A percentile compares a stretch with the other conserved stretches of the same genome.
Evolutionary conservation across 2,329 filamentous ascomycete genomes (phyloP).

Genomic region (Stemphylium beticola): DNA sequence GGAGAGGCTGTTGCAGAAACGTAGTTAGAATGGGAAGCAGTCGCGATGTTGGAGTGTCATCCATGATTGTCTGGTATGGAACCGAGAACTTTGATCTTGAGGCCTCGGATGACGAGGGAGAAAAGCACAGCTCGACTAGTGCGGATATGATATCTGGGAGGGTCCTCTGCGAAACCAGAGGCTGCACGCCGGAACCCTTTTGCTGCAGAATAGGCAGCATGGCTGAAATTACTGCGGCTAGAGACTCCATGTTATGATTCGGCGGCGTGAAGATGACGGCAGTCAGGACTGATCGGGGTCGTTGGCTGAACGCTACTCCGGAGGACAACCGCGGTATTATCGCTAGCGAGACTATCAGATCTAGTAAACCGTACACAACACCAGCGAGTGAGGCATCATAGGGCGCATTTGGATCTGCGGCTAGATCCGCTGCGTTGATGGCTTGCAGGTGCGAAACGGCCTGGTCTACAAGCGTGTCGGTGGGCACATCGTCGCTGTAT

Average conservation of each 20-base stretch:
- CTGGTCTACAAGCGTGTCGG: constrained; percentile 30
- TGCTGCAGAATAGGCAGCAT: constrained; percentile 38
- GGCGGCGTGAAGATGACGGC: constrained; percentile 17
- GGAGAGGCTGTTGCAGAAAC: constrained; percentile 67
- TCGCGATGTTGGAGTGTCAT: constrained; percentile 55
- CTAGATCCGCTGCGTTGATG: constrained; percentile 45
- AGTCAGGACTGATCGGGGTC: constrained; percentile 43
- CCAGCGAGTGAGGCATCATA: constrained; percentile 49
- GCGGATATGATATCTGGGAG: constrained; percentile 46
- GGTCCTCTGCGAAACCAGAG: constrained; percentile 44
- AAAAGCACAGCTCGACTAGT: constrained; percentile 44
- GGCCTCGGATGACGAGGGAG: constrained; percentile 25
- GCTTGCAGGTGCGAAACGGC: constrained; percentile 39
- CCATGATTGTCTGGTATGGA: constrained; percentile 27
- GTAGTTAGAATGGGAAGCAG: constrained; percentile 68
- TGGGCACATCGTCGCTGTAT: constrained; percentile 13
- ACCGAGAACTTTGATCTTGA: constrained; percentile 18
- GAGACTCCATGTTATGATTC: constrained; percentile 11
- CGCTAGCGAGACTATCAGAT: constrained; percentile 41
- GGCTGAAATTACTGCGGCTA: constrained; percentile 21
- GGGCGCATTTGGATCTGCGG: constrained; percentile 39
- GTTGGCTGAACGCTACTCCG: constrained; percentile 42
- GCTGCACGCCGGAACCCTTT: constrained; percentile 40
- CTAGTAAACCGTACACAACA: constrained; percentile 48
- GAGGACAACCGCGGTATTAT: constrained; percentile 45